phyloP scores from a whole-genome alignment of 768 basidiomycete genomes.

The Lactarius vividus region DNA sequence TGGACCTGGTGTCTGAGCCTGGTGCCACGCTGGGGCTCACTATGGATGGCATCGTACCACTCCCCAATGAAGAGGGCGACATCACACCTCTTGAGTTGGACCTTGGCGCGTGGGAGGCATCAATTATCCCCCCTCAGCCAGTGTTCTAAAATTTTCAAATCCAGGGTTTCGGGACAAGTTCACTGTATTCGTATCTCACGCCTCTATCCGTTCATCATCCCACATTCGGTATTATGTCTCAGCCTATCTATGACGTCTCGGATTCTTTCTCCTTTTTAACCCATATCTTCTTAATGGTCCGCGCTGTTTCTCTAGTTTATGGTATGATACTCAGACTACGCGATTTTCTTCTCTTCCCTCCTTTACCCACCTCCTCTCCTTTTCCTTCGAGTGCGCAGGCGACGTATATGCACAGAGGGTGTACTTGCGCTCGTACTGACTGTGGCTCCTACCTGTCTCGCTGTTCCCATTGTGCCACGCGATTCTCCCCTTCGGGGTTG shows the following conservation, averaged over 20 bases:
- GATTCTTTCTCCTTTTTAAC: conserved; percentile 24
- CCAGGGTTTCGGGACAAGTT: background rate
- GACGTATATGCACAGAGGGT: background rate
- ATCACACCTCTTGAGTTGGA: conserved; percentile 36
- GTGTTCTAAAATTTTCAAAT: conserved; percentile 29
- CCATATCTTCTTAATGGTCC: conserved; percentile 14
- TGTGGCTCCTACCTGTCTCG: conserved; percentile 31
- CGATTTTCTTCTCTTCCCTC: background rate
- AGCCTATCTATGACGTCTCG: conserved; percentile 17
- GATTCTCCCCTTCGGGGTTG: conserved; percentile 52
- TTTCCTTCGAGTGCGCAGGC: conserved; percentile 3
- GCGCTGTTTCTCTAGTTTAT: conserved; percentile 2
- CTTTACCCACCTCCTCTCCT: background rate
- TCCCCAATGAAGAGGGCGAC: conserved; percentile 27
- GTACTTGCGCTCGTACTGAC: conserved; percentile 5
- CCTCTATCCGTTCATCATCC: conserved; percentile 23
- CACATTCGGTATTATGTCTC: conserved; percentile 17
- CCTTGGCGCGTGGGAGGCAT: conserved; percentile 28
- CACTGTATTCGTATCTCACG: conserved; percentile 25
- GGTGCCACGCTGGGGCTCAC: conserved; percentile 31
- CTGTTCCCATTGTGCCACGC: conserved; percentile 32
- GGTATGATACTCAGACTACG: conserved; percentile 18
- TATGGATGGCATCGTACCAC: background rate
- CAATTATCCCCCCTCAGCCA: conserved; percentile 24
- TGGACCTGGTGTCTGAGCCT: conserved; percentile 49